Evolutionary conservation across 192 early-diverging fungal genomes (phyloP).

Genomic region (Coemansia sp.): DNA sequence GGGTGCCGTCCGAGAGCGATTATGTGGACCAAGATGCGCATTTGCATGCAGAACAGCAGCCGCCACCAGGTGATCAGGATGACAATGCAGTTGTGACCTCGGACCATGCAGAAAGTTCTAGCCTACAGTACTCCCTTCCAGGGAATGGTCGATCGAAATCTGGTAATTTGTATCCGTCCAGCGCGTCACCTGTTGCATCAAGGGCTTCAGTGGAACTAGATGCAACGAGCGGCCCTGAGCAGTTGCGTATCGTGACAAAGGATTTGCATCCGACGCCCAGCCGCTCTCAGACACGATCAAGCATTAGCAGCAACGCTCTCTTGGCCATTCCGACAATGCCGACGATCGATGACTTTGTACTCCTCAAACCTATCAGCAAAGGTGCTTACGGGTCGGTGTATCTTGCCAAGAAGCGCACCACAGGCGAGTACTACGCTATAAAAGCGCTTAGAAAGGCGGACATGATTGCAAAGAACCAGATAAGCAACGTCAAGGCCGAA

Average conservation of each 20-base stretch:
- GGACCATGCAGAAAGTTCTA: not conserved
- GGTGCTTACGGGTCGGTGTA: conserved; percentile 92
- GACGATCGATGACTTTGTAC: conserved; percentile 84
- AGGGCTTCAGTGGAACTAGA: not conserved
- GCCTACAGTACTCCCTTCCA: not conserved
- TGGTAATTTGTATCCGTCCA: not conserved
- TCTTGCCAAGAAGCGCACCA: conserved; percentile 79
- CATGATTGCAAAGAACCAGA: conserved; percentile 87
- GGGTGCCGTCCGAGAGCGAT: conserved; percentile 14
- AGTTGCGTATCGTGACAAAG: conserved; percentile 16
- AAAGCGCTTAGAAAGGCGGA: conserved; percentile 88
- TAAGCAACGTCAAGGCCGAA: conserved; percentile 51
- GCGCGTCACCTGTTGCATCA: not conserved
- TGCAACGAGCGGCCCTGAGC: not conserved
- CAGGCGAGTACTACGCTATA: conserved; percentile 85
- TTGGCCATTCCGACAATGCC: conserved; percentile 66
- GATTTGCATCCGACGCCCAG: conserved; percentile 10
- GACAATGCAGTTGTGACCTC: not conserved
- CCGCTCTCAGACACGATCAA: conserved; percentile 8
- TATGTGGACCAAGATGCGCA: not conserved
- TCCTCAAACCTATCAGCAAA: conserved; percentile 88
- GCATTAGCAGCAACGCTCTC: conserved; percentile 14
- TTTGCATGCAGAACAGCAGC: not conserved
- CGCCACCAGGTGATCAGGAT: not conserved
- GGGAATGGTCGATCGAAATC: not conserved